These are phyloP conservation scores for Xerocomus potaroensis DNA, from an alignment of 768 basidiomycete species.

Conservation along the genomic window DNA sequence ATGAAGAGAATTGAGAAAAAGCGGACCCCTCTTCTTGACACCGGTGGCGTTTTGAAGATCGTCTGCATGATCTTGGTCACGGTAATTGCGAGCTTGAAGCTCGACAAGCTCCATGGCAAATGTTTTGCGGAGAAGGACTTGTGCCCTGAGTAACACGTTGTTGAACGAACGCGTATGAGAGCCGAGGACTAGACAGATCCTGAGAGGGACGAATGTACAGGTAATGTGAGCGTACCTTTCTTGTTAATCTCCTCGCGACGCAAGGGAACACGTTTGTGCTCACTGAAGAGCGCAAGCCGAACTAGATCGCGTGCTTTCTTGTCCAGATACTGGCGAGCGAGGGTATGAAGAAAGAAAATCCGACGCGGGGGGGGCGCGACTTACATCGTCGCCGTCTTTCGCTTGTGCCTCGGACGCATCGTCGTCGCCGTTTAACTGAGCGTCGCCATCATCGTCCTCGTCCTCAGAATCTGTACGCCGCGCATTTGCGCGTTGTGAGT, in stretches of 20 bases:
- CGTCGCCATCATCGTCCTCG: constrained; percentile 33
- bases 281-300: constrained; percentile 76
- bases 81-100: constrained; percentile 54
- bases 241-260: constrained; percentile 84
- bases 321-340: constrained; percentile 50
- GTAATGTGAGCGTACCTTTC: constrained; percentile 47
- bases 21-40: constrained; percentile 62
- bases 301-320: constrained; percentile 69
- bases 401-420: constrained; percentile 16
- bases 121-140: constrained; percentile 54
- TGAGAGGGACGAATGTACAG: neutral
- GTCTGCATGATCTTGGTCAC: constrained; percentile 36
- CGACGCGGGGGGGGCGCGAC: neutral
- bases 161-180: constrained; percentile 55
- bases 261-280: constrained; percentile 63
- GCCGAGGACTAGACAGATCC: constrained; percentile 39
- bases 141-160: constrained; percentile 59
- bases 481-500: constrained; percentile 26
- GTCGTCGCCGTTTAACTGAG: constrained; percentile 17
- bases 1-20: neutral
- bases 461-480: constrained; percentile 26
- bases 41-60: constrained; percentile 50
- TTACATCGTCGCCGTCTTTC: constrained; percentile 24
- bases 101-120: constrained; percentile 88
- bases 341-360: neutral